Conservation (phyloP, 2,329 filamentous ascomycete genomes). For the Trichoderma asperellum region DNA sequence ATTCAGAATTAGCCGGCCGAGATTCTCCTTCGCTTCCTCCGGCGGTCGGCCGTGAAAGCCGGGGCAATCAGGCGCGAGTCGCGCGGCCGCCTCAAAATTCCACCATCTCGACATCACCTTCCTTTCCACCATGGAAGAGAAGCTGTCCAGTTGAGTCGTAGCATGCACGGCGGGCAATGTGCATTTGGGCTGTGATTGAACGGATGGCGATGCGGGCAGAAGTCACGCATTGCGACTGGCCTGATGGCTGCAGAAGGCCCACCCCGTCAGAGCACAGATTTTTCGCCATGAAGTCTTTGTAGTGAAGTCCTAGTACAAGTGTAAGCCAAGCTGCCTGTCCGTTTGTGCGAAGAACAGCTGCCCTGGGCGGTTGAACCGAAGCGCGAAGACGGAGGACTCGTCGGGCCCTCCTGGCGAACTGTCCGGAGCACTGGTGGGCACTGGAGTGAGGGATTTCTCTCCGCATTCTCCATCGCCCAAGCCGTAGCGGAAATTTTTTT, state of each 20-base stretch:
- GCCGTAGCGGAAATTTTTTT: conserved; percentile 18
- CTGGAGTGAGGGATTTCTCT: conserved; percentile 45
- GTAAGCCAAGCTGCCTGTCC: background rate
- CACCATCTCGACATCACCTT: background rate
- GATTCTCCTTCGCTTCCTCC: conserved; percentile 22
- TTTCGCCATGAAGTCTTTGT: background rate
- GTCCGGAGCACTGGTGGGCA: conserved; percentile 17
- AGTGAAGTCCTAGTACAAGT: background rate
- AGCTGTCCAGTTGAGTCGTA: conserved; percentile 14
- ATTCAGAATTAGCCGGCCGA: conserved; percentile 24
- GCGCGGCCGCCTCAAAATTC: conserved; percentile 9
- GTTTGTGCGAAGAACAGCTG: background rate
- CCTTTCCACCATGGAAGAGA: background rate
- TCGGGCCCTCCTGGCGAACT: conserved; percentile 9
- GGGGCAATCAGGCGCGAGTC: conserved; percentile 19
- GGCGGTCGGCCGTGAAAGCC: conserved; percentile 24
- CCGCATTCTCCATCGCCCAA: conserved; percentile 35
- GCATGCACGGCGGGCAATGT: background rate
- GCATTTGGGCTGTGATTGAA: conserved; percentile 6
- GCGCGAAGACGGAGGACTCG: conserved; percentile 1
- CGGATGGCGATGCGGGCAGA: conserved; percentile 13
- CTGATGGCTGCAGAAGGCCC: conserved; percentile 22
- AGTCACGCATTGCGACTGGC: conserved; percentile 15
- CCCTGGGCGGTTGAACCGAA: conserved; percentile 9
- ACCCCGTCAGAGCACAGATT: background rate